Evolutionary conservation across 805 yeast genomes (phyloP).

Genomic region (Candida adriatica): DNA sequence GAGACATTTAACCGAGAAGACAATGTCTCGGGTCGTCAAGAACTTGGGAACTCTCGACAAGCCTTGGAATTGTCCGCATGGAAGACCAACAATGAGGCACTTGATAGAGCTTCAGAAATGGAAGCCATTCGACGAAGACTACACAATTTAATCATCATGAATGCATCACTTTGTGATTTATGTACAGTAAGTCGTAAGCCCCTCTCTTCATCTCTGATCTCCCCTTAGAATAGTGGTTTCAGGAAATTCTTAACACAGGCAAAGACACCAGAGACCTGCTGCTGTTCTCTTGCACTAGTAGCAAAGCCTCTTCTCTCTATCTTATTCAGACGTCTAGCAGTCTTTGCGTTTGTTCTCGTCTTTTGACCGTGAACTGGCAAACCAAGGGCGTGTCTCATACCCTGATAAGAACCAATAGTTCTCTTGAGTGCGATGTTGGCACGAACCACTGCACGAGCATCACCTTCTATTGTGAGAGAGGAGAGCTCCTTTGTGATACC

Average conservation of each 20-base stretch:
- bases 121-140: conserved; percentile 39
- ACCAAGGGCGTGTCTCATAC: conserved; percentile 84
- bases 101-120: conserved; percentile 53
- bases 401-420: conserved; percentile 77
- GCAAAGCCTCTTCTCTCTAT: conserved; percentile 51
- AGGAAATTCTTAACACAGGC: conserved; percentile 20
- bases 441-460: conserved; percentile 63
- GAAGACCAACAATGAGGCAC: conserved; percentile 95
- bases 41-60: conserved; percentile 68
- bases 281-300: conserved; percentile 5
- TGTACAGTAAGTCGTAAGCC: too few relatives aligned
- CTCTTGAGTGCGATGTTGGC: conserved; percentile 76
- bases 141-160: conserved; percentile 20
- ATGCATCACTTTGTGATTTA: too few relatives aligned
- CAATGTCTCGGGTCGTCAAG: conserved; percentile 64
- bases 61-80: conserved; percentile 96
- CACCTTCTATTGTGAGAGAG: conserved; percentile 76
- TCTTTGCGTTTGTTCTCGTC: conserved; percentile 84
- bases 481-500: conserved; percentile 83
- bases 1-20: conserved; percentile 44
- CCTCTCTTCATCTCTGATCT: too few relatives aligned
- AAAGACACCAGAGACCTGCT: conserved; percentile 14
- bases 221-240: conserved; percentile 14
- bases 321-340: conserved; percentile 81
- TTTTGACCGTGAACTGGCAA: conserved; percentile 84